phyloP scores from a whole-genome alignment of 495 filamentous ascomycete genomes.

The Parachaetomium inaequale region DNA sequence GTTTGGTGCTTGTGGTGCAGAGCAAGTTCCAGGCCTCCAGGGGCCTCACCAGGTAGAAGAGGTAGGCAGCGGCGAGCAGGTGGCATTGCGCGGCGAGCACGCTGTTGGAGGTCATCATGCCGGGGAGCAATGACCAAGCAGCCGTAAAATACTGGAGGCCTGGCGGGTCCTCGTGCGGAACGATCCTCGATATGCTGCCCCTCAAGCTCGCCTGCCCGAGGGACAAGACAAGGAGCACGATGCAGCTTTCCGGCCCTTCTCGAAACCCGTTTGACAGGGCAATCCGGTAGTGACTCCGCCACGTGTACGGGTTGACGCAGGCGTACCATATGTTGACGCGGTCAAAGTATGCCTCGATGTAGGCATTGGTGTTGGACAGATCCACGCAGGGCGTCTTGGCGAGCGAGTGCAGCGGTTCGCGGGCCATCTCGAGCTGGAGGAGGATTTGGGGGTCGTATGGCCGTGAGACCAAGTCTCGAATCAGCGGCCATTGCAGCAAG shows the following conservation, averaged over 20 bases:
- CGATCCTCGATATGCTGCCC: constrained; percentile 68
- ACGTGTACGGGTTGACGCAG: constrained; percentile 78
- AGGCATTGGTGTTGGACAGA: constrained; percentile 67
- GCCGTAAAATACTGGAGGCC: constrained; percentile 78
- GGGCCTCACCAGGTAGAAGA: constrained; percentile 77
- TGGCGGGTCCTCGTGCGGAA: constrained; percentile 67
- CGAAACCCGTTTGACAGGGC: constrained; percentile 70
- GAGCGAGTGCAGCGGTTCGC: constrained; percentile 65
- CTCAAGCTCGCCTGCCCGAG: constrained; percentile 66
- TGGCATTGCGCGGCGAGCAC: constrained; percentile 75
- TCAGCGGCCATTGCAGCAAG: constrained; percentile 75
- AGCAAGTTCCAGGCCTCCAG: constrained; percentile 79
- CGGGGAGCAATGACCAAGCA: constrained; percentile 72
- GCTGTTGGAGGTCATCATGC: constrained; percentile 73
- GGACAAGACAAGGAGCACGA: constrained; percentile 75
- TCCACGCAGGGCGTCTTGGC: constrained; percentile 61
- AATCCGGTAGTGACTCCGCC: constrained; percentile 69
- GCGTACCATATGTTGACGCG: constrained; percentile 82
- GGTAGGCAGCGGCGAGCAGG: constrained; percentile 71
- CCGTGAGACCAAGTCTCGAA: constrained; percentile 68
- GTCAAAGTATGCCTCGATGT: constrained; percentile 73
- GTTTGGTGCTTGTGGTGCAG: constrained; percentile 72
- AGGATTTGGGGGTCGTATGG: constrained; percentile 76
- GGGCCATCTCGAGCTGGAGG: constrained; percentile 75
- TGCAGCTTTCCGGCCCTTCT: constrained; percentile 74